Evolutionary conservation across 768 basidiomycete species (phyloP), one percentile per base, ranked within the genome.

Genomic region (Podaxis sp.): DNA sequence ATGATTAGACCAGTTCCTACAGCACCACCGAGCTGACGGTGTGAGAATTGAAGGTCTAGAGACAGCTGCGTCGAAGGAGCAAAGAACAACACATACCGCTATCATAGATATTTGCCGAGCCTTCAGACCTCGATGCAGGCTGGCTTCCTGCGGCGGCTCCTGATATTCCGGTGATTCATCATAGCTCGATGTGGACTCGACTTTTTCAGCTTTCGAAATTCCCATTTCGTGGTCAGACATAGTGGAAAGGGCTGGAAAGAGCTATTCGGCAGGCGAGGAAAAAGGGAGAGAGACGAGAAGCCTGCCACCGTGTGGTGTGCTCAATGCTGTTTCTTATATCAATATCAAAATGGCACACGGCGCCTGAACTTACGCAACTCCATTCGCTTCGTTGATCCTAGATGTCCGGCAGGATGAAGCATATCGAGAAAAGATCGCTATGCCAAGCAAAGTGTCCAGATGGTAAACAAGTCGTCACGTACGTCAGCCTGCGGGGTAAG

Each of bases 21-120:
- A n/a, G 82, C 81, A 48, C 80, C 79, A 7, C 81, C 82, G 17
- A 83, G 74, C 79, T 79, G 65, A 12, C 36, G n/a, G 46, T 38
- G 58, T 8, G 33, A 17, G 26, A 36, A 51, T 51, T 19, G 24
- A 24, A 12, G 19, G 2, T 28, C 19, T 28, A 12, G 5, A 36
- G 24, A 22, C 6, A 7, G 26, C 2, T 5, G 17, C 3, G 26
- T 5, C 26, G 17, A 2, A 11, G 48, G 26, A 46, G 52, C 22
- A 28, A 26, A 12, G n/a, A 4, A 4, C 36, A 40, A 56, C 52
- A 68, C 74, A 52, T 65, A 81, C 79, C 58, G 83, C 83, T 64
- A 87, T 85, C 81, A 85, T 82, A 26, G 82, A 84, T 54, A 82
- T 80, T 64, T 84, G 82, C 26, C 82, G 75, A 13, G 82, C 81